A percentile compares a stretch with the other conserved stretches of the same genome.
phyloP scores from a whole-genome alignment of 768 basidiomycete genomes.

The Boletus rex-veris region DNA sequence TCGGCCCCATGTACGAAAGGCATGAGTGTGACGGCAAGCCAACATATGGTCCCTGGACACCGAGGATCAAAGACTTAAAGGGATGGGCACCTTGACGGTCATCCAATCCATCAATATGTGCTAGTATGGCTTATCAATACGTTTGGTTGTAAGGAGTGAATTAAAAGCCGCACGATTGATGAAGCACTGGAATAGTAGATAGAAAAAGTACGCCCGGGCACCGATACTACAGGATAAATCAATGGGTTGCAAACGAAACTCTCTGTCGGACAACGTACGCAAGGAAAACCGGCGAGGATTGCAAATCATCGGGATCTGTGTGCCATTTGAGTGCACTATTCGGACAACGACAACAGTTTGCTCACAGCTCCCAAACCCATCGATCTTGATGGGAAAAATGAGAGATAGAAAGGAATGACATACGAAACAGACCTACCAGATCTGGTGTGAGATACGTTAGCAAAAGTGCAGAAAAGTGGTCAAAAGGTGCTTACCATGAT shows the following conservation, averaged over 20 bases:
- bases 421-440: slow-evolving; percentile 36
- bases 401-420: background rate
- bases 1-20: slow-evolving; percentile 76
- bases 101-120: slow-evolving; percentile 62
- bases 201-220: slow-evolving; percentile 84
- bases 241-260: background rate
- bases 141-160: background rate
- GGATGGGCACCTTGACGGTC: slow-evolving; percentile 59
- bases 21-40: slow-evolving; percentile 81
- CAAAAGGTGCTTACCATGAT: slow-evolving; percentile 56
- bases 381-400: slow-evolving; percentile 47
- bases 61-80: slow-evolving; percentile 71
- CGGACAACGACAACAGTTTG: slow-evolving; percentile 5
- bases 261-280: slow-evolving; percentile 40
- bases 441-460: slow-evolving; percentile 34
- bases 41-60: slow-evolving; percentile 72
- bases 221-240: slow-evolving; percentile 58
- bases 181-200: slow-evolving; percentile 91
- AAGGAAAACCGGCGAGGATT: slow-evolving; percentile 67
- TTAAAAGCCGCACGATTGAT: slow-evolving; percentile 55
- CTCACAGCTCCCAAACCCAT: slow-evolving; percentile 82
- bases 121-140: slow-evolving; percentile 8
- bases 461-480: background rate
- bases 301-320: slow-evolving; percentile 78
- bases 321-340: background rate